A percentile compares a stretch with the other conserved stretches of the same genome.
phyloP scores from a whole-genome alignment of 2,329 filamentous ascomycete genomes.

The Colletotrichum somersetense region DNA sequence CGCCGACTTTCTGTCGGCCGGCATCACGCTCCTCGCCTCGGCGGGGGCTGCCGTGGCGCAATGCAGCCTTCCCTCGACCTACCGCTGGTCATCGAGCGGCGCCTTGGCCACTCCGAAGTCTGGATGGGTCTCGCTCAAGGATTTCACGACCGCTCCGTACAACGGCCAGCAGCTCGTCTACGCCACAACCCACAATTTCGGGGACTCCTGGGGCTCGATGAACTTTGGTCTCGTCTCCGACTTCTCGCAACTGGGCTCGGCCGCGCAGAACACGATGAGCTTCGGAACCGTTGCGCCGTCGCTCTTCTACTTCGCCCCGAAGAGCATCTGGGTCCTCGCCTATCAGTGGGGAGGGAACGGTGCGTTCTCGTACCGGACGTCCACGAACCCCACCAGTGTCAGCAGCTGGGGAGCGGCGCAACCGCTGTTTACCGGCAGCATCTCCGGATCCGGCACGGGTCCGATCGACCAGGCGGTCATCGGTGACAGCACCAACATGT shows the following conservation, averaged over 20 bases:
- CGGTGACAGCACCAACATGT: conserved; percentile 71
- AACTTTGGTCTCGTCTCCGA: not conserved
- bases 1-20: not conserved
- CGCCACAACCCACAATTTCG: not conserved
- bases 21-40: conserved; percentile 39
- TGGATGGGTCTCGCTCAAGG: conserved; percentile 71
- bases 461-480: conserved; percentile 75
- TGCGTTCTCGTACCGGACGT: conserved; percentile 71
- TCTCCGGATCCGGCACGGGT: conserved; percentile 48
- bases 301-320: conserved; percentile 72
- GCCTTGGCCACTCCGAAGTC: conserved; percentile 64
- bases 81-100: conserved; percentile 66
- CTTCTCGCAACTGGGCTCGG: not conserved
- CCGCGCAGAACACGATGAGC: conserved; percentile 58
- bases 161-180: conserved; percentile 69
- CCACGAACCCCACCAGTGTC: conserved; percentile 47
- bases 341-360: conserved; percentile 71
- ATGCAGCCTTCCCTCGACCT: conserved; percentile 53
- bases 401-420: not conserved
- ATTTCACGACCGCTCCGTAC: conserved; percentile 69
- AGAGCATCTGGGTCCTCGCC: conserved; percentile 71
- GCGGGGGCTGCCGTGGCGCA: conserved; percentile 42
- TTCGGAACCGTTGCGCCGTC: conserved; percentile 67
- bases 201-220: not conserved
- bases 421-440: not conserved